Conservation (phyloP, 1,284 basidiomycete species). For the Trametes polyzona region DNA sequence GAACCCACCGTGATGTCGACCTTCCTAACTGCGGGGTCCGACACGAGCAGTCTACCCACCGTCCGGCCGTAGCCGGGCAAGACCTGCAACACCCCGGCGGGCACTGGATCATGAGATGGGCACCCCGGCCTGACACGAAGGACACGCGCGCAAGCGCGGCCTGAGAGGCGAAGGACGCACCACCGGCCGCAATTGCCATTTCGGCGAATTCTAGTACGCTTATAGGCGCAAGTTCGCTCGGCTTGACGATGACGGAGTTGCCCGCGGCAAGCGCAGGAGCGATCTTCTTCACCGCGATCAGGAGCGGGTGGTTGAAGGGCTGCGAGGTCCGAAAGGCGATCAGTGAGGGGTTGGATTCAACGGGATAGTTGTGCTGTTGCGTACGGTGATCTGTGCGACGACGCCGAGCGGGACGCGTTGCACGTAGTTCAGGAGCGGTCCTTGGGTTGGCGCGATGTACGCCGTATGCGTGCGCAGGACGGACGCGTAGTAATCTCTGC, state of each 20-base stretch:
- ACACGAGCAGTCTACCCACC: constrained; percentile 67
- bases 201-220: constrained; percentile 77
- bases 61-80: constrained; percentile 70
- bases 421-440: constrained; percentile 77
- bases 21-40: constrained; percentile 70
- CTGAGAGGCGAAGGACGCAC: constrained; percentile 41
- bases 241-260: constrained; percentile 83
- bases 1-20: constrained; percentile 77
- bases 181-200: constrained; percentile 64
- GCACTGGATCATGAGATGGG: constrained; percentile 50
- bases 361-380: constrained; percentile 7
- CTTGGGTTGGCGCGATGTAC: constrained; percentile 78
- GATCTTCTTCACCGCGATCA: constrained; percentile 87
- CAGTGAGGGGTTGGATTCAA: no score
- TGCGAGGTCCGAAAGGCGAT: constrained; percentile 31
- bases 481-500: constrained; percentile 76
- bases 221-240: constrained; percentile 73
- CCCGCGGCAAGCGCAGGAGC: constrained; percentile 85
- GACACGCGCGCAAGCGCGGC: neutral
- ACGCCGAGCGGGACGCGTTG: constrained; percentile 80
- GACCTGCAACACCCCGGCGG: constrained; percentile 72
- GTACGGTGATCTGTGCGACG: constrained; percentile 80
- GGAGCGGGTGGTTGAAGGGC: constrained; percentile 84
- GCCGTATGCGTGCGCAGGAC: constrained; percentile 70
- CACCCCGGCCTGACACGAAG: neutral